phyloP scores from a whole-genome alignment of 2,329 filamentous ascomycete genomes.

The Fusarium buxicola region DNA sequence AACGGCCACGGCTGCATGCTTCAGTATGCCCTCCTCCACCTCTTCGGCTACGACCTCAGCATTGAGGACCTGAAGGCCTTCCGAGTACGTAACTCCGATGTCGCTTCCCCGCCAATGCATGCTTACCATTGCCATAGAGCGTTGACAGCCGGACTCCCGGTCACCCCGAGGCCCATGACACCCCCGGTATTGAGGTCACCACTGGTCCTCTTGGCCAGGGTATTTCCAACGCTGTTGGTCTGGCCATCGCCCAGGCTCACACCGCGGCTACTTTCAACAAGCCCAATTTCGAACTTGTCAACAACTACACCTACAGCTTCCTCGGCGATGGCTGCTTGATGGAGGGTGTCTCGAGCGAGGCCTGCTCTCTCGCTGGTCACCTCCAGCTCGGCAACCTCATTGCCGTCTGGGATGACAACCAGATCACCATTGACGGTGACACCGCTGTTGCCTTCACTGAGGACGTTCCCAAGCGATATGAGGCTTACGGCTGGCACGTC shows the following conservation, averaged over 20 bases:
- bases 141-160: constrained; percentile 86
- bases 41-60: constrained; percentile 89
- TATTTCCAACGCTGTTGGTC: constrained; percentile 96
- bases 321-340: constrained; percentile 98
- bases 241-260: constrained; percentile 96
- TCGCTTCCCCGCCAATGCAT: not conserved
- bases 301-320: constrained; percentile 98
- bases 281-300: constrained; percentile 87
- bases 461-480: constrained; percentile 93
- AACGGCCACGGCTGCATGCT: constrained; percentile 99
- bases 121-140: constrained; percentile 50
- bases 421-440: constrained; percentile 95
- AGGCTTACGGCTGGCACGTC: constrained; percentile 97
- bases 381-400: constrained; percentile 98
- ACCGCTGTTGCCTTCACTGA: constrained; percentile 97
- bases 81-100: constrained; percentile 75
- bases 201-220: constrained; percentile 98
- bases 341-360: constrained; percentile 97
- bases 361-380: constrained; percentile 92
- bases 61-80: constrained; percentile 96
- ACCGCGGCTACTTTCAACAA: constrained; percentile 95
- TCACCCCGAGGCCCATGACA: constrained; percentile 97
- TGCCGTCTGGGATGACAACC: constrained; percentile 97
- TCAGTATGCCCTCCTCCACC: constrained; percentile 96
- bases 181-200: constrained; percentile 96